A percentile compares a stretch with the other conserved stretches of the same genome.
Evolutionary conservation across 2,329 filamentous ascomycete species (phyloP).

Genomic region (Graphilbum fragrans): DNA sequence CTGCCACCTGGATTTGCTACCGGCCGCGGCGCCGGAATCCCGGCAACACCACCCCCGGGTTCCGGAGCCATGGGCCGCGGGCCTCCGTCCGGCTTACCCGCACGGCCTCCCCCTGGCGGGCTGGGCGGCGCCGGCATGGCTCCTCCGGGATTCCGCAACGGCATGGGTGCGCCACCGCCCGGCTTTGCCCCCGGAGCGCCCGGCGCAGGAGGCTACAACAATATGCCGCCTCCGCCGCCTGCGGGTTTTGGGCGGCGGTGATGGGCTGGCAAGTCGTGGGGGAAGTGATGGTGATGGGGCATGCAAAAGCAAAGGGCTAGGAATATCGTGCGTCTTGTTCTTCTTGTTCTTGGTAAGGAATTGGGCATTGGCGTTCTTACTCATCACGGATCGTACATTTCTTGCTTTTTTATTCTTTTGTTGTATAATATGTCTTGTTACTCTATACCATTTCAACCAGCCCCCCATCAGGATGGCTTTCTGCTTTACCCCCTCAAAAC

Average conservation of each 20-base stretch:
- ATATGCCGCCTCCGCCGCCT: conserved; percentile 12
- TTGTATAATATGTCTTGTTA: no score
- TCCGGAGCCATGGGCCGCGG: neutral
- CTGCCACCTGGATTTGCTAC: neutral
- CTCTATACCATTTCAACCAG: no score
- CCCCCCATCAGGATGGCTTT: no score
- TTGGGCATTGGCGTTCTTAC: no score
- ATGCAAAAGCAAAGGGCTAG: no score
- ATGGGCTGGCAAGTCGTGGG: neutral
- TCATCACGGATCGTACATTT: no score
- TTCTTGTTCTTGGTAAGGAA: no score
- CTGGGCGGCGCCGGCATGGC: neutral
- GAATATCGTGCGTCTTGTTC: no score
- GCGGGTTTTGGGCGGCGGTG: conserved; percentile 16
- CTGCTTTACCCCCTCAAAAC: no score
- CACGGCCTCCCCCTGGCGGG: neutral
- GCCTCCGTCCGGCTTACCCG: neutral
- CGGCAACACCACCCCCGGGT: neutral
- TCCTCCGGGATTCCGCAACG: neutral
- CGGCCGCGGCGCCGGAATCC: neutral
- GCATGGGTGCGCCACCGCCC: conserved; percentile 5
- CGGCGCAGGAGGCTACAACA: conserved; percentile 1
- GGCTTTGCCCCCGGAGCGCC: conserved; percentile 20
- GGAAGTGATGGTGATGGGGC: neutral
- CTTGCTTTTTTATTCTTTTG: no score